These are phyloP conservation scores for Euptelea pleiosperma DNA, from an alignment of 164 flowering plant species.

Conservation along the genomic window DNA sequence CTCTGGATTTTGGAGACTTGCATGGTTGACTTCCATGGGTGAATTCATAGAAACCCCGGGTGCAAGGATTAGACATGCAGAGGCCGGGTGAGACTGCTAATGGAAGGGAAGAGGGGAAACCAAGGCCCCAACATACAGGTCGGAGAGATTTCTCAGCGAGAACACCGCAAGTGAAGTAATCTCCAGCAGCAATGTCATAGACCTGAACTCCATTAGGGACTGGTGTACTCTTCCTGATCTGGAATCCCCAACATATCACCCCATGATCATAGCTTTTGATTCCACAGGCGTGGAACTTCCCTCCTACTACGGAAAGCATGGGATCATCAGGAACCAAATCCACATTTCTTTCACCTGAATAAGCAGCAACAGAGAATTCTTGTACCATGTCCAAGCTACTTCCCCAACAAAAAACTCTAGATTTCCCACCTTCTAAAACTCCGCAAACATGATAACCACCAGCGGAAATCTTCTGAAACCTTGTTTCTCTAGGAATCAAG, in stretches of 20 bases:
- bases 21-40: conserved; percentile 43
- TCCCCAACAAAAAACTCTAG: conserved; percentile 83
- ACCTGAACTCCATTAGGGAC: conserved; percentile 54
- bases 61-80: conserved; percentile 54
- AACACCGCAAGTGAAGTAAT: conserved; percentile 89
- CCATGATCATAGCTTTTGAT: conserved; percentile 53
- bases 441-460: conserved; percentile 99
- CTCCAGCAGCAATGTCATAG: conserved; percentile 80
- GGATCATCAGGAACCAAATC: conserved; percentile 57
- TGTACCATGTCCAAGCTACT: conserved; percentile 57
- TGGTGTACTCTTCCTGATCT: conserved; percentile 52
- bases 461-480: conserved; percentile 69
- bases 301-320: conserved; percentile 73
- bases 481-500: conserved; percentile 44
- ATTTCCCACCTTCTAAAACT: conserved; percentile 45
- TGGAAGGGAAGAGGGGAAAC: conserved; percentile 75
- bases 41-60: conserved; percentile 49
- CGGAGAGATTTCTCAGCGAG: conserved; percentile 52
- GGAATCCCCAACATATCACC: conserved; percentile 85
- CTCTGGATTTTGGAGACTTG: conserved; percentile 35
- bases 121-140: conserved; percentile 83
- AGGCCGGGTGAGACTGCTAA: conserved; percentile 75
- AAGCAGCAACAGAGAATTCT: conserved; percentile 32
- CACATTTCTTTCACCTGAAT: conserved; percentile 44
- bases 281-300: conserved; percentile 91